Evolutionary conservation across 225 moss, liverwort and hornwort genomes (phyloP), one percentile per base, ranked within the genome.

Genomic region (Pseudoscleropodium purum): DNA sequence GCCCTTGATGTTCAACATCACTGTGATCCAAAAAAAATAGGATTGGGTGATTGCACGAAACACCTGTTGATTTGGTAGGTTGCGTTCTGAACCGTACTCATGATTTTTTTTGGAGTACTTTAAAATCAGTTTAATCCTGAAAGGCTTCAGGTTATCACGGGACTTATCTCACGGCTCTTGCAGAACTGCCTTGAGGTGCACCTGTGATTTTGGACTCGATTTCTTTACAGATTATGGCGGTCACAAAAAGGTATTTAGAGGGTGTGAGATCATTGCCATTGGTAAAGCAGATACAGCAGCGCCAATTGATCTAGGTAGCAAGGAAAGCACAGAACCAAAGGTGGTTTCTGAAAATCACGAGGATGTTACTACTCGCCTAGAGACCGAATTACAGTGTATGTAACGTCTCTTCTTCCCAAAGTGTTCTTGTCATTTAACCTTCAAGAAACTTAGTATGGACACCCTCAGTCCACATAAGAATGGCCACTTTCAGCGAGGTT

Each of bases 151-250:
- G 79, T 91, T 78, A 84, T 90, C 33, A 65, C 87, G 47, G 47
- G 69, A 67, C 91, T 95, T 67, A 80, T 93, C n/a, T 88, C 84
- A 66, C 89, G 87, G 66, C 88, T 94, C 59, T 87, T 91, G 85
- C 91, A 73, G 65, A 83, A 76, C 66, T 91, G 93, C 87, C 89
- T 92, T 45, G 85, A 92, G 67, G 92, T 92, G 78, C 57, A 75
- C 90, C 87, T 81, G 66, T 91, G 17, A 87, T 95, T 83, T 76
- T 93, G 64, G 93, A 92, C 37, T 95, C 94, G 51, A 60, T 95
- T 73, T 87, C 79, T 63, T 82, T 61, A 59, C 65, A 92, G 90
- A 89, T 94, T 34, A 76, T 89, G 86, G 67, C 64, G 56, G 90
- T 91, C 66, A 91, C 93, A 54, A 45, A 80, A 82, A 86, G 77